Percentiles rank a stretch among this genome's conserved stretches.
These are phyloP conservation scores for Stagonosporopsis cucurbitacearum DNA, from an alignment of 2,329 filamentous ascomycete genomes.

Conservation along the genomic window DNA sequence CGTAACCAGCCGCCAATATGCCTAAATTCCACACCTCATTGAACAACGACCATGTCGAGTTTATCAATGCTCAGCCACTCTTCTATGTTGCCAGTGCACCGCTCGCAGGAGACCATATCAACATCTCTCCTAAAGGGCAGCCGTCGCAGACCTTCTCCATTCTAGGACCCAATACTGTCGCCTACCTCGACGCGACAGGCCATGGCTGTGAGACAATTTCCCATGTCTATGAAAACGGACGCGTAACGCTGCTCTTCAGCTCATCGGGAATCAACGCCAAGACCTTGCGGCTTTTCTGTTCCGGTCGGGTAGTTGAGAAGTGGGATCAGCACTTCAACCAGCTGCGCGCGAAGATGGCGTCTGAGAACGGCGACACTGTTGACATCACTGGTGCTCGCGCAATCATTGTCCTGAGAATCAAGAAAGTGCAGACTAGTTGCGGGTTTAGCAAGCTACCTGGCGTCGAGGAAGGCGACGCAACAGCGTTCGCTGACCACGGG, in stretches of 20 bases:
- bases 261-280: constrained; percentile 66
- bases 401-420: constrained; percentile 67
- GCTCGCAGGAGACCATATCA: constrained; percentile 71
- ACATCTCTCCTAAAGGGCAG: constrained; percentile 77
- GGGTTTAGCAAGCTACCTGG: constrained; percentile 67
- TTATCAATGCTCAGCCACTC: constrained; percentile 71
- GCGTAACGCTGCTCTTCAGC: constrained; percentile 77
- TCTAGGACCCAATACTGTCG: constrained; percentile 64
- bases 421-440: constrained; percentile 69
- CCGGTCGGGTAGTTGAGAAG: constrained; percentile 65
- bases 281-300: constrained; percentile 70
- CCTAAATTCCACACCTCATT: constrained; percentile 65
- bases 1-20: constrained; percentile 53
- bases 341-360: constrained; percentile 52
- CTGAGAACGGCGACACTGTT: constrained; percentile 34
- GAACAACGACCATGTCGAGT: constrained; percentile 62
- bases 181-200: constrained; percentile 77
- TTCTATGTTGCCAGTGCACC: constrained; percentile 80
- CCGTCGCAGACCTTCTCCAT: constrained; percentile 67
- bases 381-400: constrained; percentile 53
- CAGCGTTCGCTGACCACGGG: constrained; percentile 31
- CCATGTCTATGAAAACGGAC: constrained; percentile 78
- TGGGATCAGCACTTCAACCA: constrained; percentile 53
- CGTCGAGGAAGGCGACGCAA: constrained; percentile 22
- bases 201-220: constrained; percentile 78